phyloP scores from a whole-genome alignment of 2,329 filamentous ascomycete species.

The Exserohilum turcica region DNA sequence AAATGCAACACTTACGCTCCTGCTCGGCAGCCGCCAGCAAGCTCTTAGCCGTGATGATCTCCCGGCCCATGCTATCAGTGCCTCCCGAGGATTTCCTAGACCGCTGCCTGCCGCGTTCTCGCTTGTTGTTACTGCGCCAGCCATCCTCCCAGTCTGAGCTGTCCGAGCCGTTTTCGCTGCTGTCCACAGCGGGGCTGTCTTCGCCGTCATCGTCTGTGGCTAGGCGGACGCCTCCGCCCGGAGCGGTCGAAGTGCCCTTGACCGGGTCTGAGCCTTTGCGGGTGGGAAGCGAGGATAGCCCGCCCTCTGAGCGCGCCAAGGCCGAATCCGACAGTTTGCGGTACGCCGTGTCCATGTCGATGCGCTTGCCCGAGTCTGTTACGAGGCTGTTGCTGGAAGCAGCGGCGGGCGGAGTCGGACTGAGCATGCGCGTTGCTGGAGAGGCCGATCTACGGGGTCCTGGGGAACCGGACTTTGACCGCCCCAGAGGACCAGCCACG shows the following conservation, averaged over 20 bases:
- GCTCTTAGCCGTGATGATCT: conserved; percentile 58
- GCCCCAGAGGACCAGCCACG: conserved; percentile 44
- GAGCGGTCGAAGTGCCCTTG: conserved; percentile 51
- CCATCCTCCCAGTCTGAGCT: conserved; percentile 70
- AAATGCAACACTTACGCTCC: conserved; percentile 64
- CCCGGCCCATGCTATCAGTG: conserved; percentile 45
- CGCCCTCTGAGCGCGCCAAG: conserved; percentile 66
- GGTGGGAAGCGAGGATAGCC: conserved; percentile 60
- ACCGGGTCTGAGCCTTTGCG: conserved; percentile 56
- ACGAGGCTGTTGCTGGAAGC: conserved; percentile 52
- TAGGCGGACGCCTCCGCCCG: conserved; percentile 61
- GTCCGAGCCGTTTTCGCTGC: conserved; percentile 66
- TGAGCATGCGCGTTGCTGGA: conserved; percentile 50
- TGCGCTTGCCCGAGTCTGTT: conserved; percentile 64
- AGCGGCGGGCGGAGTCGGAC: conserved; percentile 54
- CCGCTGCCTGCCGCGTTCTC: conserved; percentile 48
- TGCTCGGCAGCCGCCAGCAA: conserved; percentile 76
- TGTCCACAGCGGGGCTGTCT: conserved; percentile 65
- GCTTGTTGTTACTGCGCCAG: conserved; percentile 40
- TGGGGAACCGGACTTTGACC: conserved; percentile 49
- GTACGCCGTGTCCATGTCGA: conserved; percentile 74
- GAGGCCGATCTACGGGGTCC: conserved; percentile 44
- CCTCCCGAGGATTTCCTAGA: conserved; percentile 41
- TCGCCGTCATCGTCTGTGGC: conserved; percentile 54
- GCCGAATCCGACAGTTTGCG: conserved; percentile 73